These are phyloP conservation scores for Botrytis galanthina DNA, from an alignment of 2,329 filamentous ascomycete species.

Conservation along the genomic window DNA sequence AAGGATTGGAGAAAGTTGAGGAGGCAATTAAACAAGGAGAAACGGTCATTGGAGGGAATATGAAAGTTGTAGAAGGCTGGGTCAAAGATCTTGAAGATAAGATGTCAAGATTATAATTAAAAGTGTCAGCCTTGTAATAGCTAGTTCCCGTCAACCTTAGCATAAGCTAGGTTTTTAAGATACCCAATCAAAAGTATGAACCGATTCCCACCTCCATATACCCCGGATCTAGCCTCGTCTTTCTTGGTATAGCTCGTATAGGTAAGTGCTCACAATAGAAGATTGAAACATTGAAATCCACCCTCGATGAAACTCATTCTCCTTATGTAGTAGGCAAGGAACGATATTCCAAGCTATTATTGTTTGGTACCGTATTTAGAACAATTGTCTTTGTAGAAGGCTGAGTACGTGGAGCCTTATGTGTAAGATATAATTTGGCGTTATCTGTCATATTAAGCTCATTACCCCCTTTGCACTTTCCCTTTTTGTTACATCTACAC, in stretches of 20 bases:
- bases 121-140: conserved; percentile 17
- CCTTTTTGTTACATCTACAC: not conserved
- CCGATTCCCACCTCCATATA: not conserved
- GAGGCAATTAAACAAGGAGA: conserved; percentile 68
- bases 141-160: not conserved
- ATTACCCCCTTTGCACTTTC: conserved; percentile 13
- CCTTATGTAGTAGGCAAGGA: not conserved
- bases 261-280: not conserved
- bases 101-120: conserved; percentile 51
- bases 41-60: conserved; percentile 70
- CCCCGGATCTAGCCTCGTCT: conserved; percentile 11
- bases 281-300: conserved; percentile 3
- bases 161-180: not conserved
- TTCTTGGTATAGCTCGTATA: not conserved
- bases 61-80: conserved; percentile 83
- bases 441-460: conserved; percentile 10
- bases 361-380: not conserved
- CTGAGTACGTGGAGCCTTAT: conserved; percentile 4
- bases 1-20: conserved; percentile 77
- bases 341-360: not conserved
- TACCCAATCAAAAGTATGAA: conserved; percentile 21
- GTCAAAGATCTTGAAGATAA: conserved; percentile 81
- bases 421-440: conserved; percentile 10
- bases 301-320: not conserved
- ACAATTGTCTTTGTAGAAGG: conserved; percentile 1